A percentile compares a stretch with the other conserved stretches of the same genome.
phyloP scores from a whole-genome alignment of 495 filamentous ascomycete species.

The Neurospora tetrasperma region DNA sequence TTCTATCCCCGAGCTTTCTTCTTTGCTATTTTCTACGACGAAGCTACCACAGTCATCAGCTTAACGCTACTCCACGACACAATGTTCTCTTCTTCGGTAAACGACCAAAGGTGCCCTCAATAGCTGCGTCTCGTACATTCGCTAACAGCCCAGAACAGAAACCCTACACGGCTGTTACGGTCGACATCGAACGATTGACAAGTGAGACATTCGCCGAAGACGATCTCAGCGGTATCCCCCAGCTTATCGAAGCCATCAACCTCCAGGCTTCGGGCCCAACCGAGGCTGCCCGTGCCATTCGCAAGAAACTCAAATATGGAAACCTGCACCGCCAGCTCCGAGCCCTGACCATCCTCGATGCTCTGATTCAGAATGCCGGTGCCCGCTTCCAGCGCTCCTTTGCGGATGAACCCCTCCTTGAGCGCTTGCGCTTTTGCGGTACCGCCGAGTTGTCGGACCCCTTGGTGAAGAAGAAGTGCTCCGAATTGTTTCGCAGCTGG shows the following conservation, averaged over 20 bases:
- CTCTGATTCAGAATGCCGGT: conserved; percentile 88
- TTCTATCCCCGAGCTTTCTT: not conserved
- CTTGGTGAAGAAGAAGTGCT: conserved; percentile 76
- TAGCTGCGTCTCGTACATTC: not conserved
- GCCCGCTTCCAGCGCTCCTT: conserved; percentile 79
- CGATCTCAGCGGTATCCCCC: conserved; percentile 83
- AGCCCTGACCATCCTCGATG: conserved; percentile 83
- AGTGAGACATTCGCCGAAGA: conserved; percentile 83
- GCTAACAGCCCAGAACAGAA: conserved; percentile 53
- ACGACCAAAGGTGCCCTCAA: not conserved
- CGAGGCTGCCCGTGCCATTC: conserved; percentile 83
- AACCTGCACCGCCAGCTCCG: conserved; percentile 84
- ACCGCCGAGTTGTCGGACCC: conserved; percentile 78
- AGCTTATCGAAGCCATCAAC: conserved; percentile 86
- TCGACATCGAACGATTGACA: conserved; percentile 85
- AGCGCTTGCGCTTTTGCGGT: conserved; percentile 79
- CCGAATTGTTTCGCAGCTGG: conserved; percentile 81
- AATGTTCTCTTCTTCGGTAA: not conserved
- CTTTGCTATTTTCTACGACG: not conserved
- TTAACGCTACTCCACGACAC: not conserved
- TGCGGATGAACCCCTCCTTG: conserved; percentile 85
- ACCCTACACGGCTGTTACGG: conserved; percentile 87
- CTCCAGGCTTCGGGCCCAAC: conserved; percentile 80
- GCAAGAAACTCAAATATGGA: conserved; percentile 99
- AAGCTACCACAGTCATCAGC: not conserved